Evolutionary conservation across 345 rosid genomes (phyloP).

Genomic region (Linum lewisii): DNA sequence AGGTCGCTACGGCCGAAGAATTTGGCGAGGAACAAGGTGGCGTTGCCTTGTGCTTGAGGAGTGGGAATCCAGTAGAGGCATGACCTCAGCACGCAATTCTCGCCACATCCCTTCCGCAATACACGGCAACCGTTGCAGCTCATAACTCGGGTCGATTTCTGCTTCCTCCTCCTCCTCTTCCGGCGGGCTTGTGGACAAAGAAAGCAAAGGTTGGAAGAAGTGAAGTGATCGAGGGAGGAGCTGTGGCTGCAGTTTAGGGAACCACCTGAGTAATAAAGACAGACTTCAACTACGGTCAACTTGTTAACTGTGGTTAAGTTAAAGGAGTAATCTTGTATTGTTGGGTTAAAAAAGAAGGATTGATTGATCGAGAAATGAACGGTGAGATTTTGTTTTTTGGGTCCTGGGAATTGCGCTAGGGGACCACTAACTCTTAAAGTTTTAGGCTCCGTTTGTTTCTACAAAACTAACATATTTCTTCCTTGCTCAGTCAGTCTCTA

Average conservation of each 20-base stretch:
- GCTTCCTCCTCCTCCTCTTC: too few relatives aligned
- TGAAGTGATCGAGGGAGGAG: background rate
- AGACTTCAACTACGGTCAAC: background rate
- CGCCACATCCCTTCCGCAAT: constrained; percentile 30
- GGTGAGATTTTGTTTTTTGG: constrained; percentile 16
- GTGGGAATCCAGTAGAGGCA: constrained; percentile 21
- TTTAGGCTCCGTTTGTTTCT: too few relatives aligned
- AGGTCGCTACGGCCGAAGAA: constrained; percentile 36
- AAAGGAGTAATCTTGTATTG: background rate
- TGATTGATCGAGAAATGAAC: constrained; percentile 6
- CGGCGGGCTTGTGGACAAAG: background rate
- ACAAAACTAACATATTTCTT: too few relatives aligned
- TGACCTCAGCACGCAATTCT: constrained; percentile 24
- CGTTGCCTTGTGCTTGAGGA: constrained; percentile 27
- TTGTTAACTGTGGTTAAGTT: constrained; percentile 34
- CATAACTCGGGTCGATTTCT: constrained; percentile 8
- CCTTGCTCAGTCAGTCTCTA: too few relatives aligned
- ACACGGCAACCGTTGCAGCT: constrained; percentile 33
- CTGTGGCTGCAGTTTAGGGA: background rate
- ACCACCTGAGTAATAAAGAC: constrained; percentile 1
- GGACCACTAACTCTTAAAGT: background rate
- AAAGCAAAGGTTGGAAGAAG: too few relatives aligned
- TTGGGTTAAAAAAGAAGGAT: background rate
- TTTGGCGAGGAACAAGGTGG: constrained; percentile 29
- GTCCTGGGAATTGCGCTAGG: constrained; percentile 2